Evolutionary conservation across 192 early-diverging fungal species (phyloP).

Genomic region (Funneliformis mosseae): DNA sequence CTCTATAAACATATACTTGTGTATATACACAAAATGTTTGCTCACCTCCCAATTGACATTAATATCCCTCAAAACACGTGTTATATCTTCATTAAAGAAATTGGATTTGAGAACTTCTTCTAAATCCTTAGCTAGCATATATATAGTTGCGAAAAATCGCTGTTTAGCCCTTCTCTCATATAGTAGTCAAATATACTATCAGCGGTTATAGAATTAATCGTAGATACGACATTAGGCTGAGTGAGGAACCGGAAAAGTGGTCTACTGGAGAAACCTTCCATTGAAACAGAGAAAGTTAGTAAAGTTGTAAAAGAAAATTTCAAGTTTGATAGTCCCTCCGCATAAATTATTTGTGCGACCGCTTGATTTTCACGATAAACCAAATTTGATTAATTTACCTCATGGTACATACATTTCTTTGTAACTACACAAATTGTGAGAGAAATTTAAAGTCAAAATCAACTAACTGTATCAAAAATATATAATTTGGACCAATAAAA

Average conservation of each 20-base stretch:
- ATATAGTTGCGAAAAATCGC: conserved; percentile 12
- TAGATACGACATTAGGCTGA: conserved; percentile 26
- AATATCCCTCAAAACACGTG: neutral
- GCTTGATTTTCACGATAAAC: too few relatives aligned
- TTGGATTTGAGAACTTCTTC: too few relatives aligned
- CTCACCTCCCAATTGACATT: neutral
- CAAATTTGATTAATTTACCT: too few relatives aligned
- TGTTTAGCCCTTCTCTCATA: conserved; percentile 18
- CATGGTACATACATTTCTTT: too few relatives aligned
- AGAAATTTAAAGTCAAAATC: too few relatives aligned
- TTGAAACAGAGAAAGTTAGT: conserved; percentile 29
- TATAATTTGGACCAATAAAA: too few relatives aligned
- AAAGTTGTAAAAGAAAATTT: conserved; percentile 1
- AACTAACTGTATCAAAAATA: too few relatives aligned
- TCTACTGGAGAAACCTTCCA: conserved; percentile 23
- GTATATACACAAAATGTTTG: too few relatives aligned
- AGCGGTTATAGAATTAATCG: conserved; percentile 30
- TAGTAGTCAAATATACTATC: conserved; percentile 31
- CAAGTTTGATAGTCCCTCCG: too few relatives aligned
- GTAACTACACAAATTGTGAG: too few relatives aligned
- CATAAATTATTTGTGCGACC: too few relatives aligned
- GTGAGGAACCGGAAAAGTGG: conserved; percentile 33
- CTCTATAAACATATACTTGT: too few relatives aligned
- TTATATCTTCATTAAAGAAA: neutral
- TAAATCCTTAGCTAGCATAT: conserved; percentile 13